Evolutionary conservation across 345 rosid species (phyloP).

Genomic region (Citrus mangshanensis): DNA sequence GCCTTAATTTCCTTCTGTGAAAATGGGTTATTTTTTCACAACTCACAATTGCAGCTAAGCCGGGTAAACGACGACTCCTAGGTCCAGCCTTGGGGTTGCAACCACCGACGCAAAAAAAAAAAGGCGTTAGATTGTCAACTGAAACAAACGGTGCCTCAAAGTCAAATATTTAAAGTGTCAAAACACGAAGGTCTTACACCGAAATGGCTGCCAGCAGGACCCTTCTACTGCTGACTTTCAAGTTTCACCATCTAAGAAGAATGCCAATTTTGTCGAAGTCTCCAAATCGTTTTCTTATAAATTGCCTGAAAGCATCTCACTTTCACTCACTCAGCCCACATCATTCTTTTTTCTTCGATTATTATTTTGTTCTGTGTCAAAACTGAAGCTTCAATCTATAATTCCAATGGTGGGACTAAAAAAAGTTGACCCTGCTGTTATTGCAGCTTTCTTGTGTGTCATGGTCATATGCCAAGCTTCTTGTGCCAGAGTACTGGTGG

Average conservation of each 20-base stretch:
- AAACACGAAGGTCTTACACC: neutral
- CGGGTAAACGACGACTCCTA: neutral
- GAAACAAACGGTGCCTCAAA: neutral
- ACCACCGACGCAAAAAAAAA: slow-evolving; percentile 15
- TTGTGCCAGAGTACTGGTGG: slow-evolving; percentile 7
- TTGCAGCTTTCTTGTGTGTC: neutral
- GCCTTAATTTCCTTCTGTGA: neutral
- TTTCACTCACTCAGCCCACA: neutral
- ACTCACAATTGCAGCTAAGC: neutral
- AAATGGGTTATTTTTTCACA: neutral
- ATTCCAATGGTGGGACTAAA: slow-evolving; percentile 1
- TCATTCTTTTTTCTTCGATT: neutral
- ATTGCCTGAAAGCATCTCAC: neutral
- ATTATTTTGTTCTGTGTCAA: neutral
- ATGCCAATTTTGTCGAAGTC: neutral
- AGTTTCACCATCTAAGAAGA: neutral
- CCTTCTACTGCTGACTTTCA: slow-evolving; percentile 4
- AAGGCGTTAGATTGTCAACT: slow-evolving; percentile 11
- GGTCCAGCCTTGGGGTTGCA: neutral
- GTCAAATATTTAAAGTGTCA: neutral
- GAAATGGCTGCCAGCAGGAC: slow-evolving; percentile 13
- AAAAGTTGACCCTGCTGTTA: neutral
- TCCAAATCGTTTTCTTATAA: neutral
- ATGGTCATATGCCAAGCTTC: slow-evolving; percentile 6
- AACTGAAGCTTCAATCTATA: neutral